phyloP scores from a whole-genome alignment of 2,329 filamentous ascomycete species.

The Calonectria ilicicola region DNA sequence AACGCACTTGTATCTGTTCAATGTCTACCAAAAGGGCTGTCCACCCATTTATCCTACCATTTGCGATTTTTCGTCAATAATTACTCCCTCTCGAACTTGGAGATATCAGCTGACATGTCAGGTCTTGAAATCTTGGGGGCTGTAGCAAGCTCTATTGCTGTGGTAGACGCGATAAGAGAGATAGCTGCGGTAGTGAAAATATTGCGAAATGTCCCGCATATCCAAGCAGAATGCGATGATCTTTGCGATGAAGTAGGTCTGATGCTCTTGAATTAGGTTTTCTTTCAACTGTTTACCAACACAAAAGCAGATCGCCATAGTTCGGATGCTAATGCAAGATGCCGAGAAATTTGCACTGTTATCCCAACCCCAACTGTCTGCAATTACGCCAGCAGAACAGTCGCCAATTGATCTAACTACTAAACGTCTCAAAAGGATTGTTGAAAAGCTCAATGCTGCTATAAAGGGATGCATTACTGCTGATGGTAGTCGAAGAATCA shows the following conservation, averaged over 20 bases:
- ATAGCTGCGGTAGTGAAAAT: no score
- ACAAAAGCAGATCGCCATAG: neutral
- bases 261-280: no score
- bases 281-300: neutral
- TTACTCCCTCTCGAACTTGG: no score
- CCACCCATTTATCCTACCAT: no score
- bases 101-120: no score
- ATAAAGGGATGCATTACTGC: neutral
- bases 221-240: neutral
- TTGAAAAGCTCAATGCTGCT: neutral
- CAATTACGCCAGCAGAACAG: neutral
- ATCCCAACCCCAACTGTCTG: neutral
- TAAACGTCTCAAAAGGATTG: neutral
- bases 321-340: neutral
- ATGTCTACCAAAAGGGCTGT: no score
- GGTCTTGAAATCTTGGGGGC: no score
- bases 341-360: neutral
- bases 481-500: neutral
- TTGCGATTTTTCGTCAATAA: no score
- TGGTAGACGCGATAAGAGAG: no score
- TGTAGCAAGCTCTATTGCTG: no score
- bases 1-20: no score
- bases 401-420: neutral
- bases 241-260: neutral
- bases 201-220: neutral